Evolutionary conservation across 768 basidiomycete genomes (phyloP), one percentile per base, ranked within the genome.

Genomic region (Amylocystis lapponica): DNA sequence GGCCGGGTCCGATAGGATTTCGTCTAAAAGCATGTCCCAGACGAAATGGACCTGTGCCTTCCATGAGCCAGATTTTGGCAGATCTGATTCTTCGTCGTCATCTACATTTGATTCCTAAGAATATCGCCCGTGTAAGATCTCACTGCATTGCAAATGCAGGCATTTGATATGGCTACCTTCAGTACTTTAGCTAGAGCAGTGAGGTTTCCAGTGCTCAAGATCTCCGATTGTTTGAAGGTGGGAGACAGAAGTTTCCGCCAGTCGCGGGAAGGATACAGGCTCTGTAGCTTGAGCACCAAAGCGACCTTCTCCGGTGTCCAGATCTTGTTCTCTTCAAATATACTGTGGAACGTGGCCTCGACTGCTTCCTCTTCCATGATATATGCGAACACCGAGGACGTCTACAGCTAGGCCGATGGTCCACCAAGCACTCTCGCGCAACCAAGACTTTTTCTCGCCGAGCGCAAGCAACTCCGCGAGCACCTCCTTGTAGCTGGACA

Each of bases 281-380:
- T 62, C 59, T 91, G 86, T 40, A 96, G 61, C 53, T 79, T 79
- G 34, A 96, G 54, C 0, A 80, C 75, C 48, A 96, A 51, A 2
- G 89, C 92, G 23, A 97, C 67, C 63, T 91, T 96, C 59, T 97
- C 95, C 16, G 85, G 82, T 2, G 86, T 83, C 93, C 94, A 97
- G 16, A 63, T 53, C 44, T 73, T 69, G 11, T 53, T 49, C 37
- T 76, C 74, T 8, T 62, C 64, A 54, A 83, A 85, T 21, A 90
- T 54, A 2, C 63, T 64, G 27, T 74, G 57, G 9, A 86, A 55
- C 0, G 76, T 66, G 32, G 58, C 57, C 5, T 74, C 66, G 12
- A 84, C 53, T 4, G 82, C 91, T 19, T 78, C 71, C 1, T 71
- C 68, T 79, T 83, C 91, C 93, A 96, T 0, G 73, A 46, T 13